Conservation (phyloP, 2,329 filamentous ascomycete genomes). For the Aspergillus viridinutans region DNA sequence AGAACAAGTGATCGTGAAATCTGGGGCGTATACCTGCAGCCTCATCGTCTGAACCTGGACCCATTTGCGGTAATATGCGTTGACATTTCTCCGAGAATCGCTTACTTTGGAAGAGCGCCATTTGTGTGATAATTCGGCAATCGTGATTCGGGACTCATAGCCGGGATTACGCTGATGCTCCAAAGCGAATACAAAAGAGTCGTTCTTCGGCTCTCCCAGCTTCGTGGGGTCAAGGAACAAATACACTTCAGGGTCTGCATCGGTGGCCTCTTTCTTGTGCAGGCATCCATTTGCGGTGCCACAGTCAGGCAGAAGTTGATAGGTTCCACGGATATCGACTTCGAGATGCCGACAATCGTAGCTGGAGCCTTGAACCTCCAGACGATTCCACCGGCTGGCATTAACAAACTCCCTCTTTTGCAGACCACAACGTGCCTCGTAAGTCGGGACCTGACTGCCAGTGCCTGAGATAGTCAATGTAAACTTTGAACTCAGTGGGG, state of each 20-base stretch:
- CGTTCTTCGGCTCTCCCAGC: conserved; percentile 43
- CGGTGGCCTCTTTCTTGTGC: conserved; percentile 42
- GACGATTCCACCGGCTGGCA: conserved; percentile 42
- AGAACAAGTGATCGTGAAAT: conserved; percentile 16
- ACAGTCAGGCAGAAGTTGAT: conserved; percentile 51
- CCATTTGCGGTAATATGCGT: conserved; percentile 31
- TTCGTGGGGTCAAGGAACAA: conserved; percentile 56
- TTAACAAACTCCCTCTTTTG: conserved; percentile 32
- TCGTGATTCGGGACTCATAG: conserved; percentile 42
- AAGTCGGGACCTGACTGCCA: conserved; percentile 32
- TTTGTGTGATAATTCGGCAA: conserved; percentile 45
- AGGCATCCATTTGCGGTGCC: conserved; percentile 54
- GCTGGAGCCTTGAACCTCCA: conserved; percentile 38
- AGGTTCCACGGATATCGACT: conserved; percentile 47
- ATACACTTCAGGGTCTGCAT: conserved; percentile 38
- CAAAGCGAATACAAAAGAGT: conserved; percentile 56
- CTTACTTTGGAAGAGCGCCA: conserved; percentile 41
- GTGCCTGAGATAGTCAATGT: conserved; percentile 34
- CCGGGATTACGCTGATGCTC: conserved; percentile 45
- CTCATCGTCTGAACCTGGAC: conserved; percentile 14
- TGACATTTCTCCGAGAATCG: conserved; percentile 14
- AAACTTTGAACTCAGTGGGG: conserved; percentile 35
- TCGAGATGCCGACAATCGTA: conserved; percentile 27
- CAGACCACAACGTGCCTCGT: conserved; percentile 40
- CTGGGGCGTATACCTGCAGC: conserved; percentile 16